A percentile compares a stretch with the other conserved stretches of the same genome.
Conservation (phyloP, 2,329 filamentous ascomycete species). For the Ophiosphaerella herpotricha region DNA sequence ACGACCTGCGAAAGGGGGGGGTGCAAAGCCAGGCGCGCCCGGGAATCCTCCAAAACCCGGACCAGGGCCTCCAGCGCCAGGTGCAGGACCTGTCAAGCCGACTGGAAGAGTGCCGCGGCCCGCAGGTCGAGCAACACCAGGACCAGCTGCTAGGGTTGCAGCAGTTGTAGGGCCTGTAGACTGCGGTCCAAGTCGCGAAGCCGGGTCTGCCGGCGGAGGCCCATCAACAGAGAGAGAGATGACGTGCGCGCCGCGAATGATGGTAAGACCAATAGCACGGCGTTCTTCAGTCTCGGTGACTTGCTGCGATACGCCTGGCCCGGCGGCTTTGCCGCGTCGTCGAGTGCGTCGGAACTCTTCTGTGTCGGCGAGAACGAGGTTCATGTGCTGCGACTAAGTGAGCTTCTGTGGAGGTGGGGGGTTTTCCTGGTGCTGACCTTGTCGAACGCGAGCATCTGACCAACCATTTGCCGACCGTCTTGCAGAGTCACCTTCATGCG, state of each 20-base stretch:
- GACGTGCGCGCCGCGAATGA: conserved; percentile 91
- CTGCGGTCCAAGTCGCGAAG: conserved; percentile 80
- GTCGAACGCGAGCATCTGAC: conserved; percentile 98
- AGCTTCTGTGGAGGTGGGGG: conserved; percentile 8
- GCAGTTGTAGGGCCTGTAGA: conserved; percentile 69
- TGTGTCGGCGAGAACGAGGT: conserved; percentile 96
- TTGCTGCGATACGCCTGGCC: conserved; percentile 63
- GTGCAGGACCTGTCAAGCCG: conserved; percentile 85
- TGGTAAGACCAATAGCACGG: conserved; percentile 92
- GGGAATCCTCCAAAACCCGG: conserved; percentile 60
- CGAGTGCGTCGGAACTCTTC: conserved; percentile 59
- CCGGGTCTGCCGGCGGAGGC: conserved; percentile 90
- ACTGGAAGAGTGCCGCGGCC: conserved; percentile 77
- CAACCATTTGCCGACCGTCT: conserved; percentile 94
- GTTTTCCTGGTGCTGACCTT: conserved; percentile 64
- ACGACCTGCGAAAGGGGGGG: conserved; percentile 34
- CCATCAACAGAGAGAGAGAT: conserved; percentile 95
- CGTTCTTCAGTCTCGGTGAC: conserved; percentile 93
- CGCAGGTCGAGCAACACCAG: conserved; percentile 88
- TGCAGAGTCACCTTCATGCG: conserved; percentile 96
- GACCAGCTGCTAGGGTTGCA: conserved; percentile 70
- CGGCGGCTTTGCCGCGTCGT: conserved; percentile 65
- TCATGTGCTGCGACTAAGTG: conserved; percentile 78
- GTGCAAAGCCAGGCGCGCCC: conserved; percentile 45
- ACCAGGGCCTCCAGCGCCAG: conserved; percentile 80